Evolutionary conservation across 495 filamentous ascomycete genomes (phyloP), one percentile per base, ranked within the genome.

Genomic region (Penicillium robsamsonii): DNA sequence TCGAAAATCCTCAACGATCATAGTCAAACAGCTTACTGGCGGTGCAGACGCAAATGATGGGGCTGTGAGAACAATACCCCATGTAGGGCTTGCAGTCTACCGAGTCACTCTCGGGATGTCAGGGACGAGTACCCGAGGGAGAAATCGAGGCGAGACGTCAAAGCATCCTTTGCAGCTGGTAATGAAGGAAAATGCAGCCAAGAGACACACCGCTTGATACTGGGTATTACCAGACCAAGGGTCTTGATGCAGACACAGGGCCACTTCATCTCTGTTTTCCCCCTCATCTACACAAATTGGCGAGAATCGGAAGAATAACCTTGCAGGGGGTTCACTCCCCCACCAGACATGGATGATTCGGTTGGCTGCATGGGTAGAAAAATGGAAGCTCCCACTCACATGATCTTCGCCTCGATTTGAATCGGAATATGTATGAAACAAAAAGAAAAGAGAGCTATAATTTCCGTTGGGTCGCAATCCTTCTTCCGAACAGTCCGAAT

Each of bases 401-500:
- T 58, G 45, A 54, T 58, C 46, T 22, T 22, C 50, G 38, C n/a
- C 38, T 27, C 45, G 46, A 45, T 47, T 49, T 38, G 22, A 17
- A 40, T 42, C 35, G 24, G 11, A 51, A 52, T 42, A 42, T 42
- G 50, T 29, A 41, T 30, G 35, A 51, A 51, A 51, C 31, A 24
- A 51, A 51, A 29, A 31, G 47, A 41, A 46, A n/a, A 17, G 15
- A n/a, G n/a, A 9, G 15, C 35, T 9, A 6, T 31, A 17, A 33
- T 25, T 42, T 42, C n/a, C 22, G 46, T 44, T 55, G 51, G 40
- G 53, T 41, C 49, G 37, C 42, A 59, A 64, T 61, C 35, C 25
- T 53, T 50, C 57, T 61, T 75, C 73, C 72, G 72, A 65, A 64
- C 62, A 57, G 60, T 74, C 73, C 73, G 73, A 75, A 68, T 76